phyloP scores from a whole-genome alignment of 345 rosid species.

The Eucalyptus polyanthemos region DNA sequence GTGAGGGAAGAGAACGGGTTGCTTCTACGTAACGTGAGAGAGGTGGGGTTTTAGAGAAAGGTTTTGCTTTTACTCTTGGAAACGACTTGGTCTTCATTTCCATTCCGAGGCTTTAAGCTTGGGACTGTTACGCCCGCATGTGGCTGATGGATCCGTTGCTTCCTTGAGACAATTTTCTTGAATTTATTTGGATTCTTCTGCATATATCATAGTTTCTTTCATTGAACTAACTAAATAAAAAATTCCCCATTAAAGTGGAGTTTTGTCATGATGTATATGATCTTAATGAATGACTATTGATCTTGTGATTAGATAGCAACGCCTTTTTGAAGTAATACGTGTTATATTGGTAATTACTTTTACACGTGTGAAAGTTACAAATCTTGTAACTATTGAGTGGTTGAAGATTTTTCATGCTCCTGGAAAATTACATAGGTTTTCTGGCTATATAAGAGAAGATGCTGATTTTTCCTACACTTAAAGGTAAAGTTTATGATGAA shows the following conservation, averaged over 20 bases:
- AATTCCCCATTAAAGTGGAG: background rate
- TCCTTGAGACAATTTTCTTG: background rate
- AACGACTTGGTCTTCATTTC: background rate
- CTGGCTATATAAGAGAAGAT: background rate
- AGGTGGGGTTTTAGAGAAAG: background rate
- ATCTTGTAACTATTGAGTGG: background rate
- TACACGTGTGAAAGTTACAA: background rate
- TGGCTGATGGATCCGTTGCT: background rate
- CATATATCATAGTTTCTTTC: background rate
- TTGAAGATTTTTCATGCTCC: background rate
- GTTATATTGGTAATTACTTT: background rate
- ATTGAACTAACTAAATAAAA: background rate
- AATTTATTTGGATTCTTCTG: background rate
- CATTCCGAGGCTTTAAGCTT: background rate
- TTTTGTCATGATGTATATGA: background rate
- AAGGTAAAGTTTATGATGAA: background rate
- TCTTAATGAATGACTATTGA: background rate
- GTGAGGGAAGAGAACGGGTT: background rate
- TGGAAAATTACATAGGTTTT: background rate
- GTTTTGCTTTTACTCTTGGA: background rate
- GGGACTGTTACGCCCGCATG: background rate
- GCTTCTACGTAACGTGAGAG: conserved; percentile 9
- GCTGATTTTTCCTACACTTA: background rate
- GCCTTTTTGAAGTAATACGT: background rate
- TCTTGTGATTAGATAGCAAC: background rate